phyloP scores from a whole-genome alignment of 2,329 filamentous ascomycete species.

The Fusarium sp. region DNA sequence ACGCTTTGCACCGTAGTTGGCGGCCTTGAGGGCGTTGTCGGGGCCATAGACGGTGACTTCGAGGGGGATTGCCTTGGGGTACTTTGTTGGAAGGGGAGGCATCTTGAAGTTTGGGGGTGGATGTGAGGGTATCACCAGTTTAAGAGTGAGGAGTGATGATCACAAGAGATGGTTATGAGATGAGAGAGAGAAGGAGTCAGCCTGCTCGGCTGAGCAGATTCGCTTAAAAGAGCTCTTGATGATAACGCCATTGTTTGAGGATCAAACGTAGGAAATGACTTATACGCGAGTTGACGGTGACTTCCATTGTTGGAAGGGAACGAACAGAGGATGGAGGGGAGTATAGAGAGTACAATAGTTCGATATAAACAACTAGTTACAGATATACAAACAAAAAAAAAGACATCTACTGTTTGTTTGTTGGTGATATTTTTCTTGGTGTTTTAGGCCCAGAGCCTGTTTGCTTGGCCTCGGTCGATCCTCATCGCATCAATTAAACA shows the following conservation, averaged over 20 bases:
- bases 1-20: conserved; percentile 58
- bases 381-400: not conserved
- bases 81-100: conserved; percentile 2
- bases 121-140: not conserved
- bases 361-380: not conserved
- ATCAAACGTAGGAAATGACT: conserved; percentile 6
- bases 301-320: conserved; percentile 8
- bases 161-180: not conserved
- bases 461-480: conserved; percentile 3
- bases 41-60: conserved; percentile 67
- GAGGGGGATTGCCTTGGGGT: conserved; percentile 49
- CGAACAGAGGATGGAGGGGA: not conserved
- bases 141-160: not conserved
- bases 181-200: not conserved
- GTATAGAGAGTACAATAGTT: not conserved
- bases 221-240: not conserved
- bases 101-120: conserved; percentile 8
- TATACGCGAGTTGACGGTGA: conserved; percentile 8
- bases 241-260: conserved; percentile 13
- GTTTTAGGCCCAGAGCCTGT: conserved; percentile 2
- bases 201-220: not conserved
- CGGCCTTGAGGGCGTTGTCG: conserved; percentile 53
- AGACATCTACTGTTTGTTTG: not conserved
- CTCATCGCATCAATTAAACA: conserved; percentile 30
- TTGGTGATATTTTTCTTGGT: conserved; percentile 6